These are phyloP conservation scores for Metschnikowia chrysomelidarum DNA, from an alignment of 805 yeast genomes.

Conservation along the genomic window DNA sequence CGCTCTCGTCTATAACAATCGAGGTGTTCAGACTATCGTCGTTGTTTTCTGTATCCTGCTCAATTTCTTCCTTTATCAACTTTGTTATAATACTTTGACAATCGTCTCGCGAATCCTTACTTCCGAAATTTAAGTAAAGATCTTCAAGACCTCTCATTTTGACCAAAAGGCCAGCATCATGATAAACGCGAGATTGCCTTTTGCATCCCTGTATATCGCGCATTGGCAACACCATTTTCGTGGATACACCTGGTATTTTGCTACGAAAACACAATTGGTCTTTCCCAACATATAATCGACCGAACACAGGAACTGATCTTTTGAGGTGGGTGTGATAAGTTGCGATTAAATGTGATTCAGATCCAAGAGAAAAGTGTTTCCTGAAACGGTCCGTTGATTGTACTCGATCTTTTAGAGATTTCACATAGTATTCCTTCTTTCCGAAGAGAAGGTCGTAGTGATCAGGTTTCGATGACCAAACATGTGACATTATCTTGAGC, in stretches of 20 bases:
- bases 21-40: constrained; percentile 9
- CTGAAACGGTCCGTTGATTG: constrained; percentile 59
- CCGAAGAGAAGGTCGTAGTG: constrained; percentile 49
- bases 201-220: constrained; percentile 67
- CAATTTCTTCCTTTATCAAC: constrained; percentile 18
- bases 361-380: constrained; percentile 61
- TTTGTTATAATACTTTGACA: constrained; percentile 55
- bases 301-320: constrained; percentile 75
- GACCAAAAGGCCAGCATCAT: constrained; percentile 66
- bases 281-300: constrained; percentile 73
- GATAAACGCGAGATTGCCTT: constrained; percentile 22
- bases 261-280: constrained; percentile 77
- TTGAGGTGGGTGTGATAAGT: constrained; percentile 70
- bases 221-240: constrained; percentile 81
- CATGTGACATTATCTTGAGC: constrained; percentile 30
- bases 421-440: constrained; percentile 51
- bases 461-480: constrained; percentile 59
- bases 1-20: constrained; percentile 5
- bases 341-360: constrained; percentile 52
- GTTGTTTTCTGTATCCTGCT: constrained; percentile 37
- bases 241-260: constrained; percentile 69
- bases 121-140: constrained; percentile 72
- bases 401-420: constrained; percentile 40
- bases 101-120: constrained; percentile 65
- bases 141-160: constrained; percentile 76